Evolutionary conservation across 352 stramenopile genomes (phyloP).

Genomic region (Pythium folliculosum): DNA sequence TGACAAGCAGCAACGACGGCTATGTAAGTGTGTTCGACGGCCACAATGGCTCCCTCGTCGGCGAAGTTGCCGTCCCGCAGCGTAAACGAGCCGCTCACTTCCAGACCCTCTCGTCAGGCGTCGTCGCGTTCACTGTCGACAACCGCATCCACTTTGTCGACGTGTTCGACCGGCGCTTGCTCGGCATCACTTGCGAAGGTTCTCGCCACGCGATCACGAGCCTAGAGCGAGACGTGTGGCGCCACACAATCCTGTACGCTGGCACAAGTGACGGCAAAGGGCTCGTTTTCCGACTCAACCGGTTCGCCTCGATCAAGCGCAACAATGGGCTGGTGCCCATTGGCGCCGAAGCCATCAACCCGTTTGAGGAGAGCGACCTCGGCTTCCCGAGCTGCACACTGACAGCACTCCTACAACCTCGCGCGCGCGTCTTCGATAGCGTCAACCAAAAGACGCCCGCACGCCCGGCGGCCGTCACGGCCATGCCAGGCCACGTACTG

Average conservation of each 20-base stretch:
- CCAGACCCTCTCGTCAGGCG: conserved; percentile 23
- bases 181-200: conserved; percentile 30
- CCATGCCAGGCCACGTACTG: conserved; percentile 34
- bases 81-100: conserved; percentile 25
- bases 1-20: conserved; percentile 13
- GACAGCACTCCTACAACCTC: conserved; percentile 17
- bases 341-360: conserved; percentile 14
- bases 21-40: conserved; percentile 18
- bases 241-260: conserved; percentile 30
- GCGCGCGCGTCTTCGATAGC: conserved; percentile 7
- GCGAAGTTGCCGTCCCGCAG: not conserved
- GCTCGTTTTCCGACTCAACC: conserved; percentile 36
- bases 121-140: conserved; percentile 29
- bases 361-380: conserved; percentile 10
- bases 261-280: conserved; percentile 32
- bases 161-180: conserved; percentile 17
- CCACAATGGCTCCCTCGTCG: conserved; percentile 18
- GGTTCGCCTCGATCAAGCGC: conserved; percentile 27
- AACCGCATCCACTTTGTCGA: conserved; percentile 40
- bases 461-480: conserved; percentile 15
- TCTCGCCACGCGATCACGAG: conserved; percentile 36
- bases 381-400: conserved; percentile 19
- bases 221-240: conserved; percentile 36
- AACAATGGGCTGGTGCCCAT: conserved; percentile 18
- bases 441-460: not conserved